A percentile compares a stretch with the other conserved stretches of the same genome.
phyloP scores from a whole-genome alignment of 2,329 filamentous ascomycete species.

The Pseudogymnoascus sp. region DNA sequence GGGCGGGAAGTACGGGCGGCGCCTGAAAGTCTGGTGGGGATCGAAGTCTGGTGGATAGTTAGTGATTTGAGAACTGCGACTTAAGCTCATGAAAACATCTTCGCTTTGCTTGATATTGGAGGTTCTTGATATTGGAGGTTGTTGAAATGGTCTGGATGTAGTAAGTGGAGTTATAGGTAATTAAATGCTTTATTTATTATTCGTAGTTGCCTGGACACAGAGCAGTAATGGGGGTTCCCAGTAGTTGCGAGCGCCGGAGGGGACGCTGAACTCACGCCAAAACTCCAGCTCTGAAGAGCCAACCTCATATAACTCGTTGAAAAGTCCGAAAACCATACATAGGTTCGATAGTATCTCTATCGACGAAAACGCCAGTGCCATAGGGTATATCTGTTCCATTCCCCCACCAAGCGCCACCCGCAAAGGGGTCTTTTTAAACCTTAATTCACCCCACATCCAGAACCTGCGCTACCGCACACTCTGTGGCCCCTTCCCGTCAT shows the following conservation, averaged over 20 bases:
- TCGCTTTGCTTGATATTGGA: neutral
- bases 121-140: neutral
- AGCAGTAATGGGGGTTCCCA: neutral
- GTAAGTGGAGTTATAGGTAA: neutral
- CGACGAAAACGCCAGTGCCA: neutral
- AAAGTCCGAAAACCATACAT: neutral
- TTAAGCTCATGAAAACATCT: too few species aligned
- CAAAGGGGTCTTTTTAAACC: neutral
- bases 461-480: neutral
- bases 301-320: neutral
- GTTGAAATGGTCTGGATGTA: neutral
- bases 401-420: neutral
- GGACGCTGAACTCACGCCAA: neutral
- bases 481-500: neutral
- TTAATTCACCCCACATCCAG: neutral
- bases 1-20: neutral
- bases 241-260: too few species aligned
- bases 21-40: neutral
- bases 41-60: neutral
- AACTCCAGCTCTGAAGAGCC: neutral
- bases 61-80: neutral
- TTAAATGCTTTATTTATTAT: neutral
- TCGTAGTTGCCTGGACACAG: neutral
- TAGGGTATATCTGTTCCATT: neutral
- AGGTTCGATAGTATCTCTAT: neutral